A percentile compares a stretch with the other conserved stretches of the same genome.
Conservation (phyloP, 208 protist species). For the Leishmania arabica region DNA sequence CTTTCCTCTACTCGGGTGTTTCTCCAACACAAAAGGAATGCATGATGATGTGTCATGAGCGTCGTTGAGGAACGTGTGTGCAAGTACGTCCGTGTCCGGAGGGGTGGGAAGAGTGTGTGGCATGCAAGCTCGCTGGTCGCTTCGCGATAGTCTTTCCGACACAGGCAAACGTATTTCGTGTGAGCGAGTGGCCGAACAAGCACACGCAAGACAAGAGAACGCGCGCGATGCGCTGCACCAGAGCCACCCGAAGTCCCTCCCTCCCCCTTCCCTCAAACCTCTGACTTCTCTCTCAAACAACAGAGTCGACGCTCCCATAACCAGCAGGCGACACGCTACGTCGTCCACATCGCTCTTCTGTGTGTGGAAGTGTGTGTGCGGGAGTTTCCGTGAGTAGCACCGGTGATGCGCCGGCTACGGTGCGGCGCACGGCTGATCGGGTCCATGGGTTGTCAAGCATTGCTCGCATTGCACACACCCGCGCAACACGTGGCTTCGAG, state of each 20-base stretch:
- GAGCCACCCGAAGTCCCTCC: not conserved
- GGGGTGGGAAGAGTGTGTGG: not conserved
- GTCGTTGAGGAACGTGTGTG: not conserved
- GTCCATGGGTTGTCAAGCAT: slow-evolving; percentile 27
- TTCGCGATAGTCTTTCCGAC: not conserved
- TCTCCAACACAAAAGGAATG: not conserved
- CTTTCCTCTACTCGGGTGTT: not conserved
- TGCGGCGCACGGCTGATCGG: slow-evolving; percentile 11
- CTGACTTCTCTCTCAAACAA: not conserved
- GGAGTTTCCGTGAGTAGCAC: not conserved
- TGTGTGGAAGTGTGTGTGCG: not conserved
- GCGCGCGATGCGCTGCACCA: not conserved
- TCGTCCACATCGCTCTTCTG: not conserved
- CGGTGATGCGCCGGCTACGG: not conserved
- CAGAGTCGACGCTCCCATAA: not conserved
- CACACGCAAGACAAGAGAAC: not conserved
- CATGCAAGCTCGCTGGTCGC: not conserved
- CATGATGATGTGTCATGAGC: not conserved
- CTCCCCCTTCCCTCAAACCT: not conserved
- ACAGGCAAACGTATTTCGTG: not conserved
- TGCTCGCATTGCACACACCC: slow-evolving; percentile 43
- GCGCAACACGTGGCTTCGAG: slow-evolving; percentile 50
- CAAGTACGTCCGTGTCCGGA: not conserved
- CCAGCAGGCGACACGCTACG: not conserved
- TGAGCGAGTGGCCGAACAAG: not conserved